Percentiles rank a stretch among this genome's conserved stretches.
Conservation (phyloP, 331 rosid genomes). For the Saraca asoca region DNA sequence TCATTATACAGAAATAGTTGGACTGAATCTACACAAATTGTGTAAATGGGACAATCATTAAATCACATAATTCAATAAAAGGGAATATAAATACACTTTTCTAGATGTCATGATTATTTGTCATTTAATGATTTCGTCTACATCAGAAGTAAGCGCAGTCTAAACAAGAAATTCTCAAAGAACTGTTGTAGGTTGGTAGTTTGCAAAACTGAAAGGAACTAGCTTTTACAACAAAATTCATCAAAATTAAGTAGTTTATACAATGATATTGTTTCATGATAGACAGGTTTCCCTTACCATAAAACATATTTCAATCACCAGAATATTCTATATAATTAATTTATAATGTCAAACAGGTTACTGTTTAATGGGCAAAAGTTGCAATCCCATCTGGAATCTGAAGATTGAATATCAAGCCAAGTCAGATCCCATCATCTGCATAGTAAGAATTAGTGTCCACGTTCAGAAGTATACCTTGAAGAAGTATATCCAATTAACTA, state of each 20-base stretch:
- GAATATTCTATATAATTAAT: slow-evolving; percentile 5
- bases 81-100: no score
- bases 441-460: slow-evolving; percentile 26
- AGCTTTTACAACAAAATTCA: slow-evolving; percentile 33
- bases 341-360: slow-evolving; percentile 6
- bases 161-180: background rate
- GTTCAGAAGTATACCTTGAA: background rate
- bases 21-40: no score
- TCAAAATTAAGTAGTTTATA: slow-evolving; percentile 18
- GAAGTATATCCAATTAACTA: background rate
- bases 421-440: slow-evolving; percentile 88
- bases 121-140: no score
- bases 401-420: slow-evolving; percentile 23
- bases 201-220: slow-evolving; percentile 26
- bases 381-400: slow-evolving; percentile 17
- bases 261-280: slow-evolving; percentile 10
- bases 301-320: slow-evolving; percentile 17
- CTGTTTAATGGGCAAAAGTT: background rate
- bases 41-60: no score
- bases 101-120: no score
- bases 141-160: no score
- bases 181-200: slow-evolving; percentile 3
- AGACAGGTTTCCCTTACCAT: background rate
- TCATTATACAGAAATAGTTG: no score
- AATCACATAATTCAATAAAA: no score